These are phyloP conservation scores for Picea glauca DNA, from an alignment of 75 land plant species.

Conservation along the genomic window DNA sequence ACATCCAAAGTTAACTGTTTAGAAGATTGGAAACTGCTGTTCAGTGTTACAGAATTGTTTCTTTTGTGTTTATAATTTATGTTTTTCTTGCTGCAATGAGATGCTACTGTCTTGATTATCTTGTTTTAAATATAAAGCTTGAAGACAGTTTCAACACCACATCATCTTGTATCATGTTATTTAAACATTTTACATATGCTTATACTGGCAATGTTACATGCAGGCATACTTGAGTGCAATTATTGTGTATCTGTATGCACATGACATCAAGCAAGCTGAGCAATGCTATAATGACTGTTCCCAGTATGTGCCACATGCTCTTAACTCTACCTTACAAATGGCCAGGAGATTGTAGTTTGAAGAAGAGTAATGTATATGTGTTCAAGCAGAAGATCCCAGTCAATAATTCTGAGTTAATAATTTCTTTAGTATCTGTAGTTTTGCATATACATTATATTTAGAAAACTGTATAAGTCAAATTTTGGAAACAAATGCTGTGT, in stretches of 20 bases:
- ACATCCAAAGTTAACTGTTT: too few relatives aligned
- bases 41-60: too few relatives aligned
- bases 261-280: conserved; percentile 88
- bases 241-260: conserved; percentile 79
- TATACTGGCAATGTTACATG: conserved; percentile 6
- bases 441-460: neutral
- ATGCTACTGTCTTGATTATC: neutral
- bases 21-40: too few relatives aligned
- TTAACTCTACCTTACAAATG: too few relatives aligned
- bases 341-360: neutral
- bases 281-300: conserved; percentile 92
- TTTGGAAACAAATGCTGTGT: neutral
- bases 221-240: conserved; percentile 98
- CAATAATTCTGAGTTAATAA: neutral
- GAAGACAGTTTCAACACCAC: neutral
- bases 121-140: neutral
- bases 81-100: neutral
- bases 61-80: too few relatives aligned
- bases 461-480: neutral
- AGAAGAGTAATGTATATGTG: neutral
- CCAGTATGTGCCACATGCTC: conserved; percentile 57
- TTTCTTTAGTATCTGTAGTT: neutral
- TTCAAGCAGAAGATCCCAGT: neutral
- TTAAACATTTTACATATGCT: neutral
- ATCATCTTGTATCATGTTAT: neutral